Evolutionary conservation across 768 basidiomycete genomes (phyloP).

Genomic region (Suillus sp.): DNA sequence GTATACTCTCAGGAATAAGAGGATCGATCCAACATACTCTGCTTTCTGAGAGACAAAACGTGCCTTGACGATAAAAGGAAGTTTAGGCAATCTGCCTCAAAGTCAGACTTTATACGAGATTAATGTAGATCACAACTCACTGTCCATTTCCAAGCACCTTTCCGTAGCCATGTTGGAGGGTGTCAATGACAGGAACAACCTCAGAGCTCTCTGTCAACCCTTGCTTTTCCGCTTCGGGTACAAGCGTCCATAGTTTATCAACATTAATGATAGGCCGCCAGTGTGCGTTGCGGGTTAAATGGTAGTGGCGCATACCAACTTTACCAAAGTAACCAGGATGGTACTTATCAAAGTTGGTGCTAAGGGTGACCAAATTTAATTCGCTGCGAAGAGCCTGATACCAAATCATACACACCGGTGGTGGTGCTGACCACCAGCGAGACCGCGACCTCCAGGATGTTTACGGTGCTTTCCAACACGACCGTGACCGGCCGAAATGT

Average conservation of each 20-base stretch:
- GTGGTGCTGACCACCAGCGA: conserved; percentile 99
- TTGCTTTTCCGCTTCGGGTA: conserved; percentile 83
- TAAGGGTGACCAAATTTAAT: conserved; percentile 30
- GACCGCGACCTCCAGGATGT: conserved; percentile 99
- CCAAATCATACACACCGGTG: conserved; percentile 69
- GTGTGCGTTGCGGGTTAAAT: conserved; percentile 85
- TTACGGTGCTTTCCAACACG: conserved; percentile 99
- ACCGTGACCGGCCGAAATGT: conserved; percentile 99
- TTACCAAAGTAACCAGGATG: conserved; percentile 99
- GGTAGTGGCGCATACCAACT: conserved; percentile 99
- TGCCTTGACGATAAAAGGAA: conserved; percentile 98
- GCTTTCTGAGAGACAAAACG: conserved; percentile 90
- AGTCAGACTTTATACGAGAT: conserved; percentile 5
- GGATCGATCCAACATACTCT: conserved; percentile 50
- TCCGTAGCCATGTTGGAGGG: conserved; percentile 77
- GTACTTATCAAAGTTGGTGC: conserved; percentile 98
- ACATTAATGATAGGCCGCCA: conserved; percentile 98
- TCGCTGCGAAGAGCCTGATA: not conserved
- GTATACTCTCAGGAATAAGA: conserved; percentile 26
- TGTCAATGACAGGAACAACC: conserved; percentile 95
- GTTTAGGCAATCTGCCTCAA: conserved; percentile 67
- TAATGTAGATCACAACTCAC: conserved; percentile 45
- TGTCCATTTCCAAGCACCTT: conserved; percentile 95
- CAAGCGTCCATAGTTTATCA: conserved; percentile 94
- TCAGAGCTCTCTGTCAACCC: conserved; percentile 71